These are phyloP conservation scores for Beauveria varroae DNA, from an alignment of 2,329 filamentous ascomycete genomes.

Conservation along the genomic window DNA sequence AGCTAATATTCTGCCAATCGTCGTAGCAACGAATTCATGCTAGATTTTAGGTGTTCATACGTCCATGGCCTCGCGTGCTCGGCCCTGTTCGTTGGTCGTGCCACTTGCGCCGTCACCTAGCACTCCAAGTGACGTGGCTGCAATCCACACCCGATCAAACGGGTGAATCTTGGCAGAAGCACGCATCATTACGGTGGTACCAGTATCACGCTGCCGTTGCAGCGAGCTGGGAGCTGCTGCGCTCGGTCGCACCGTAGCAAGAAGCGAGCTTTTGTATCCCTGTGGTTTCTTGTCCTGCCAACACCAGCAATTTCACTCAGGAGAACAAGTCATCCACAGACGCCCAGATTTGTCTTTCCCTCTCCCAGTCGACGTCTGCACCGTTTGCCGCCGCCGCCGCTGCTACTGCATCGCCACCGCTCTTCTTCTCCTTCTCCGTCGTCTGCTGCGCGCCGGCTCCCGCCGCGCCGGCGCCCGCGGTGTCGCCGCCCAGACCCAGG, in stretches of 20 bases:
- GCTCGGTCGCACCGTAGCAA: background rate
- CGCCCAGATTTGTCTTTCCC: slow-evolving; percentile 32
- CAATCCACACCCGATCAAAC: background rate
- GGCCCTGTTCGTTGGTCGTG: background rate
- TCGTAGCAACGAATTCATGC: background rate
- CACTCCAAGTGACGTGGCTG: background rate
- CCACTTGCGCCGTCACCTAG: background rate
- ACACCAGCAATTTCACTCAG: slow-evolving; percentile 14
- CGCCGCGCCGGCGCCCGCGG: slow-evolving; percentile 14
- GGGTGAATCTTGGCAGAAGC: background rate
- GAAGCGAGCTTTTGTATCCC: background rate
- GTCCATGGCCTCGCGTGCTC: background rate
- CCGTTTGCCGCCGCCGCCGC: slow-evolving; percentile 3
- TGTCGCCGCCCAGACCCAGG: slow-evolving; percentile 26
- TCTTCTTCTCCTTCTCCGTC: slow-evolving; percentile 12
- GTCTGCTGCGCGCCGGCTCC: background rate
- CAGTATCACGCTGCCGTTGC: background rate
- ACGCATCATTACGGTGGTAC: background rate
- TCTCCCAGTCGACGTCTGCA: slow-evolving; percentile 14
- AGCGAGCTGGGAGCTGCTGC: background rate
- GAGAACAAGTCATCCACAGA: slow-evolving; percentile 34
- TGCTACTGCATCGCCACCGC: background rate
- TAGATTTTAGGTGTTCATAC: too few relatives aligned
- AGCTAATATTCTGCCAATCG: background rate
- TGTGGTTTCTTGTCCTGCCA: background rate